Evolutionary conservation across 495 filamentous ascomycete species (phyloP), one percentile per base, ranked within the genome.

Genomic region (Haplographium delicatum): DNA sequence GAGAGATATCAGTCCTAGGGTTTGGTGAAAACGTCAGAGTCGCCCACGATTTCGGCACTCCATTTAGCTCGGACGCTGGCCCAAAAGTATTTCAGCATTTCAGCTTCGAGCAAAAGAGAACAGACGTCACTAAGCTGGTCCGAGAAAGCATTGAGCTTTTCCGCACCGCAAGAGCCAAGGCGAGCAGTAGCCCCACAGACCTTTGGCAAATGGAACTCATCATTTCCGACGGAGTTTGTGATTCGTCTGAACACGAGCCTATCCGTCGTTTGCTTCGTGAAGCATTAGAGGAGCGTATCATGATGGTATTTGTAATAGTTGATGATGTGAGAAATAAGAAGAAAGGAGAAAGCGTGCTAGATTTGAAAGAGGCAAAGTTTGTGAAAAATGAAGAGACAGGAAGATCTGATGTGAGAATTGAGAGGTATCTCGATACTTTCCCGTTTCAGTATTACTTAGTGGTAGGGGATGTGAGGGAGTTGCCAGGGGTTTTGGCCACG

Each of bases 141-240:
- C 73, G 81, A 16, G 73, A 81, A 33, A 89, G 85, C 0, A 86
- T 96, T 56, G 78, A 80, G 9, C 75, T 89, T 16, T 96, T 99
- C 73, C 81, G 83, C 8, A 78, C 84, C 20, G 90, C 89, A 10
- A 72, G 89, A 27, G 66, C 70, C n/a, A 71, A 70, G 8, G 72
- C 72, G 7, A 67, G 69, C 7, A 71, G 74, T 11, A 73, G 74
- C n/a, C 75, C 75, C 10, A 79, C 83, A 10, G 90, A 96, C 52
- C 81, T 96, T n/a, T 99, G 93, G 94, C 94, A 99, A 69, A 72
- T 99, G 2, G 80, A 90, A 47, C 76, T 99, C 25, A 86, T 99
- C 52, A 82, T 99, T 22, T 91, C 86, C 1, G 94, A 99, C 59
- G 94, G 94, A 18, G 79, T 96, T 23, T 95, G 88, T 50, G 88